These are phyloP conservation scores for Brettanomyces custersianus DNA, from an alignment of 805 yeast genomes.

Conservation along the genomic window DNA sequence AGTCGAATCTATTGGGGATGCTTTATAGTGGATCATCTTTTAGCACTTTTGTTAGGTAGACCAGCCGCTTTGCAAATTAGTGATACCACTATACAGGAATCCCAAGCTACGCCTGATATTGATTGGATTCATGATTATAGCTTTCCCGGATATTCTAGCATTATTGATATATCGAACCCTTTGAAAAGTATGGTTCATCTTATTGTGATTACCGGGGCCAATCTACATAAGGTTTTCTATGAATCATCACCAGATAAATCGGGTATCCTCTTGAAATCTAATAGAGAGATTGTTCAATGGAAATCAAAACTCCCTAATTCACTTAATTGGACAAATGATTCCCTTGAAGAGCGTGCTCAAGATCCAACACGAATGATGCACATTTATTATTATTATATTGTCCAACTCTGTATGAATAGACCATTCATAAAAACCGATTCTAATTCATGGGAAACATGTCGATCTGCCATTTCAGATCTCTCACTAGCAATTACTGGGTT, in stretches of 20 bases:
- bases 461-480: conserved; percentile 33
- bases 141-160: conserved; percentile 25
- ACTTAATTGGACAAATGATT: conserved; percentile 37
- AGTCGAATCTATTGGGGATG: conserved; percentile 62
- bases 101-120: conserved; percentile 50
- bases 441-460: conserved; percentile 21
- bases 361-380: conserved; percentile 45
- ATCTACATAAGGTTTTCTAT: conserved; percentile 35
- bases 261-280: conserved; percentile 3
- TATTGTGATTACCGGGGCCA: conserved; percentile 35
- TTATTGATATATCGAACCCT: conserved; percentile 33
- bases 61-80: conserved; percentile 45
- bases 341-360: conserved; percentile 33
- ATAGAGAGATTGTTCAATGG: conserved; percentile 29
- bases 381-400: conserved; percentile 49
- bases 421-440: conserved; percentile 41
- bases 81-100: conserved; percentile 53
- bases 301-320: conserved; percentile 37
- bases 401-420: conserved; percentile 48
- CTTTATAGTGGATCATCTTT: conserved; percentile 55
- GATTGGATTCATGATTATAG: conserved; percentile 53
- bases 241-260: background rate
- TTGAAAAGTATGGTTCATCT: conserved; percentile 33
- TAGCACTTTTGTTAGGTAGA: conserved; percentile 49
- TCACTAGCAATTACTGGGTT: conserved; percentile 30